phyloP scores from a whole-genome alignment of 306 rosid species.

The Benincasa hispida region DNA sequence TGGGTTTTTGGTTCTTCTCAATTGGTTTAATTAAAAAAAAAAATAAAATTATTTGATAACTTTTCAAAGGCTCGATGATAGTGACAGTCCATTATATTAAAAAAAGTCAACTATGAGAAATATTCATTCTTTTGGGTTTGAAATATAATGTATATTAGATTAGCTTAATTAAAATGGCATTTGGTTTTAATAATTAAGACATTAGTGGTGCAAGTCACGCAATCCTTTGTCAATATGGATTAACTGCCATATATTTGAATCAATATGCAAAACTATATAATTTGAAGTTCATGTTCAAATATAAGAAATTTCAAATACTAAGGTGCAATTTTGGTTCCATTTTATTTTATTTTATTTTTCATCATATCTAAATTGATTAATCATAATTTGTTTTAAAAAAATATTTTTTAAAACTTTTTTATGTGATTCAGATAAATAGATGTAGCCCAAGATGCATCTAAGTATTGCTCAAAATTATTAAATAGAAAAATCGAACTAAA shows the following conservation, averaged over 20 bases:
- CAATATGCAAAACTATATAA: too few species aligned
- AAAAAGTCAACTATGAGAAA: not conserved
- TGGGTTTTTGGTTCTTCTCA: not conserved
- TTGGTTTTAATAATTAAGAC: not conserved
- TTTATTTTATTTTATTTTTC: too few species aligned
- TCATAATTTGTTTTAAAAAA: too few species aligned
- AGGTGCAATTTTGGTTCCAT: too few species aligned
- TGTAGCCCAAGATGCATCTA: too few species aligned
- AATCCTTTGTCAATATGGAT: not conserved
- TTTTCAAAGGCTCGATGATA: not conserved
- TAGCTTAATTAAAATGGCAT: not conserved
- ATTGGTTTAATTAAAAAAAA: not conserved
- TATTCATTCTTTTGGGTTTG: not conserved
- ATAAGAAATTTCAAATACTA: too few species aligned
- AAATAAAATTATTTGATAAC: not conserved
- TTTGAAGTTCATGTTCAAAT: too few species aligned
- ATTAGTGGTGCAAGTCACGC: conserved; percentile 6
- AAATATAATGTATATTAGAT: not conserved
- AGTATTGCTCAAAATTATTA: too few species aligned
- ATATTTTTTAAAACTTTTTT: too few species aligned
- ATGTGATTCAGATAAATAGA: too few species aligned
- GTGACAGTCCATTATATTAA: not conserved
- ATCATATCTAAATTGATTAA: too few species aligned
- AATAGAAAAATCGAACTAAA: too few species aligned
- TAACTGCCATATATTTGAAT: not conserved